Conservation (phyloP, 1,284 basidiomycete genomes). For the Trametes pubescens region DNA sequence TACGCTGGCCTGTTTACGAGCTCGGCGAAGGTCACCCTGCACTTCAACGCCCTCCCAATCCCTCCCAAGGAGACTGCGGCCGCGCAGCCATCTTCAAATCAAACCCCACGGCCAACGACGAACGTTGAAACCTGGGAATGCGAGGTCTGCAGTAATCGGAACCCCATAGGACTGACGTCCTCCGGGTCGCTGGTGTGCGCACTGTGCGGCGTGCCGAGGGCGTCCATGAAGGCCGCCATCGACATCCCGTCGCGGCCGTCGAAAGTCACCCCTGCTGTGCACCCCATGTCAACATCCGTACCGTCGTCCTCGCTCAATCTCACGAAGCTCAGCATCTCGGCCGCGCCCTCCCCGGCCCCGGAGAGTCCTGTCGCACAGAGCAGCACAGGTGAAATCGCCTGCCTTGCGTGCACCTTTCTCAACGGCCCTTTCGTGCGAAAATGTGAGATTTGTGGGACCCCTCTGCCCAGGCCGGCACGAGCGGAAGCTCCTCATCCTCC, state of each 20-base stretch:
- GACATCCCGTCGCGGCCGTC: slow-evolving; percentile 34
- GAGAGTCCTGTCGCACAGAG: slow-evolving; percentile 24
- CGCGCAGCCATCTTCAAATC: not conserved
- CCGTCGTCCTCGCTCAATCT: slow-evolving; percentile 44
- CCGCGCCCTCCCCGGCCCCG: slow-evolving; percentile 35
- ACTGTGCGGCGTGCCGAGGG: slow-evolving; percentile 78
- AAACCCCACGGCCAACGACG: slow-evolving; percentile 27
- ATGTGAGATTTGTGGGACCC: slow-evolving; percentile 92
- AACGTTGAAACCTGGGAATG: slow-evolving; percentile 79
- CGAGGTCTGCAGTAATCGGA: slow-evolving; percentile 84
- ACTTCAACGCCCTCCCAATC: slow-evolving; percentile 53
- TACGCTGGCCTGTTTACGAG: slow-evolving; percentile 94
- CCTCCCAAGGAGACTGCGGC: not conserved
- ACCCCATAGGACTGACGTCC: slow-evolving; percentile 73
- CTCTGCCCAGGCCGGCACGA: slow-evolving; percentile 53
- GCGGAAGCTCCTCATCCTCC: slow-evolving; percentile 35
- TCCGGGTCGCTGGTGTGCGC: slow-evolving; percentile 71
- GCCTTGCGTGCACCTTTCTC: slow-evolving; percentile 91
- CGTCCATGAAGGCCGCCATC: slow-evolving; percentile 34
- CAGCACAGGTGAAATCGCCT: slow-evolving; percentile 56
- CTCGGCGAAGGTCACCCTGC: slow-evolving; percentile 88
- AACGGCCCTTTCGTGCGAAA: slow-evolving; percentile 80
- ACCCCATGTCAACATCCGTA: slow-evolving; percentile 45
- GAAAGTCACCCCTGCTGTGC: slow-evolving; percentile 41
- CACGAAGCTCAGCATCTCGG: slow-evolving; percentile 34